Conservation (phyloP, 2,329 filamentous ascomycete species). For the Leptographium lundbergii region DNA sequence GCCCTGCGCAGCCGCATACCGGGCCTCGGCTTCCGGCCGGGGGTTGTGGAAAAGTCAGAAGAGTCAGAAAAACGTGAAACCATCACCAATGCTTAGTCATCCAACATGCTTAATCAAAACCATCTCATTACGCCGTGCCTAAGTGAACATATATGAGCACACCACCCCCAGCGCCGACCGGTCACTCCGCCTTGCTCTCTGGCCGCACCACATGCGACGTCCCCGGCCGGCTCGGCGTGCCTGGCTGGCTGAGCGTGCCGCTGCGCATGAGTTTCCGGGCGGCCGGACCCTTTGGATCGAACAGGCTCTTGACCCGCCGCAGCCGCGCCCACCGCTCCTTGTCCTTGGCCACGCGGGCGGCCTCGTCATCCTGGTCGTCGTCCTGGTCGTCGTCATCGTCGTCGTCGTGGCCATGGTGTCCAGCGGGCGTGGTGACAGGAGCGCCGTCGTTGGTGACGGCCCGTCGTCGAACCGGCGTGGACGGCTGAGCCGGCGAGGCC, state of each 20-base stretch:
- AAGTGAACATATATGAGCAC: background rate
- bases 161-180: background rate
- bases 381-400: slow-evolving; percentile 12
- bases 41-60: no score
- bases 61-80: no score
- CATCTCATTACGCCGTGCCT: background rate
- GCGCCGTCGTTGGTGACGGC: slow-evolving; percentile 8
- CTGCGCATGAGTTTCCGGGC: slow-evolving; percentile 33
- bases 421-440: no score
- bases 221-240: background rate
- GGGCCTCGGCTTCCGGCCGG: slow-evolving; percentile 28
- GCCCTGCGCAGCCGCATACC: slow-evolving; percentile 44
- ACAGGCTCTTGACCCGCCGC: slow-evolving; percentile 57
- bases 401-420: background rate
- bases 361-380: slow-evolving; percentile 33
- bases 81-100: background rate
- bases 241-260: background rate
- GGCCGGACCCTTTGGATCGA: slow-evolving; percentile 46
- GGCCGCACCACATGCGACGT: background rate
- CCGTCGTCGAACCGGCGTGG: background rate
- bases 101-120: no score
- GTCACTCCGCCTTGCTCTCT: background rate
- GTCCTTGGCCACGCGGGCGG: slow-evolving; percentile 43
- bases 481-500: background rate
- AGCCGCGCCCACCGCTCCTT: slow-evolving; percentile 63